Evolutionary conservation across 129 eudicot species (phyloP).

Genomic region (Calendula officinalis): DNA sequence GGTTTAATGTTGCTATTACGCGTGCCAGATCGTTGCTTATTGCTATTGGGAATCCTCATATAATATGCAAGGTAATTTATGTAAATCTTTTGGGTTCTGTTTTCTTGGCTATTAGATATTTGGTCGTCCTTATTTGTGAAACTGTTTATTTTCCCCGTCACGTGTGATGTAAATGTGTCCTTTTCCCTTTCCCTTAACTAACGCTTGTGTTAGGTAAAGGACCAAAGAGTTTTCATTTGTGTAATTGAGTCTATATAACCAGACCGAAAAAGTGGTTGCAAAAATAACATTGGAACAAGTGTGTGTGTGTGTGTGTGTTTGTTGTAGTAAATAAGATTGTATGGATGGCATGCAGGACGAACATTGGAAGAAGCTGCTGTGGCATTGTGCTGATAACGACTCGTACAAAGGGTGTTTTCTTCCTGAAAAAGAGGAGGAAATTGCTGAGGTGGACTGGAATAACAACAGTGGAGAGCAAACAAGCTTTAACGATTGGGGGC

Average conservation of each 20-base stretch:
- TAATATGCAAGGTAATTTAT: constrained; percentile 75
- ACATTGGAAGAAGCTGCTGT: constrained; percentile 61
- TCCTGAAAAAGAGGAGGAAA: constrained; percentile 44
- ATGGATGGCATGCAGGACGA: constrained; percentile 52
- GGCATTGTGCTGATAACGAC: constrained; percentile 67
- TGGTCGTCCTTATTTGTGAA: too few relatives aligned
- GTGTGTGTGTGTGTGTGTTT: background rate
- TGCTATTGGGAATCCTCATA: constrained; percentile 86
- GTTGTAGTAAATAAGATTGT: background rate
- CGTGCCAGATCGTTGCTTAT: constrained; percentile 77
- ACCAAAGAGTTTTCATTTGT: too few relatives aligned
- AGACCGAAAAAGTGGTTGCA: too few relatives aligned
- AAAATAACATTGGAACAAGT: too few relatives aligned
- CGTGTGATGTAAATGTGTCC: too few relatives aligned
- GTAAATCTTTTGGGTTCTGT: too few relatives aligned
- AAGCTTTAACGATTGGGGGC: constrained; percentile 6
- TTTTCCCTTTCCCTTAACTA: too few relatives aligned
- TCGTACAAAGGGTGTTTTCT: constrained; percentile 68
- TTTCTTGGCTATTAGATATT: too few relatives aligned
- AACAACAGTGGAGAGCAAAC: constrained; percentile 2
- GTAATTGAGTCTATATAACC: too few relatives aligned
- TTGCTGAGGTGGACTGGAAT: constrained; percentile 22
- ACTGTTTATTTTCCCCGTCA: too few relatives aligned
- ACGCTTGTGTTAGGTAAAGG: too few relatives aligned
- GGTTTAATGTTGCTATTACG: constrained; percentile 92